Percentiles rank a stretch among this genome's conserved stretches.
Evolutionary conservation across 1,284 basidiomycete genomes (phyloP).

Genomic region (Puccinia brachypodii): DNA sequence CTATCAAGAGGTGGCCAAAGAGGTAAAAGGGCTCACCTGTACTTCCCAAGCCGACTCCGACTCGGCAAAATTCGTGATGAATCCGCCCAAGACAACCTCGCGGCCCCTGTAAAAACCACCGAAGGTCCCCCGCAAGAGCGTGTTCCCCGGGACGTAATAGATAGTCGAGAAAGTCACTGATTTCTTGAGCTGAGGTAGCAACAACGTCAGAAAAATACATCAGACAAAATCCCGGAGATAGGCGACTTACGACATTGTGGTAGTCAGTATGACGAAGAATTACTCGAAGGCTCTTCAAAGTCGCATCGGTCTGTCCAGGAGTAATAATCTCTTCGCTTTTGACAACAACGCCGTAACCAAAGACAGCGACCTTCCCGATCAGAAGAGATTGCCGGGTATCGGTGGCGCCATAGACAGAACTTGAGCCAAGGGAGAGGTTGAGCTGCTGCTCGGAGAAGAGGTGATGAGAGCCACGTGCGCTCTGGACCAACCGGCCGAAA

Average conservation of each 20-base stretch:
- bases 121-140: not conserved
- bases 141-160: not conserved
- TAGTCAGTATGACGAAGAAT: not conserved
- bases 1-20: not conserved
- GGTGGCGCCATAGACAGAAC: no score
- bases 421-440: no score
- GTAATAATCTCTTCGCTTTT: not conserved
- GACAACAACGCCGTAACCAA: not conserved
- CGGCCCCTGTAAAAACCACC: not conserved
- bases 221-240: not conserved
- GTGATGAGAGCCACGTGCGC: not conserved
- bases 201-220: no score
- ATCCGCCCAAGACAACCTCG: not conserved
- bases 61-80: not conserved
- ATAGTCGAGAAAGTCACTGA: not conserved
- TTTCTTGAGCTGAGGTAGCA: no score
- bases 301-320: not conserved
- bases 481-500: not conserved
- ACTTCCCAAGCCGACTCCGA: not conserved
- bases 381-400: not conserved
- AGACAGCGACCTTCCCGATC: not conserved
- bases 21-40: not conserved
- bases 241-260: not conserved
- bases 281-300: not conserved
- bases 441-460: not conserved